Evolutionary conservation across 257 asterid species (phyloP), one percentile per base, ranked within the genome.

Genomic region (Phtheirospermum japonicum): DNA sequence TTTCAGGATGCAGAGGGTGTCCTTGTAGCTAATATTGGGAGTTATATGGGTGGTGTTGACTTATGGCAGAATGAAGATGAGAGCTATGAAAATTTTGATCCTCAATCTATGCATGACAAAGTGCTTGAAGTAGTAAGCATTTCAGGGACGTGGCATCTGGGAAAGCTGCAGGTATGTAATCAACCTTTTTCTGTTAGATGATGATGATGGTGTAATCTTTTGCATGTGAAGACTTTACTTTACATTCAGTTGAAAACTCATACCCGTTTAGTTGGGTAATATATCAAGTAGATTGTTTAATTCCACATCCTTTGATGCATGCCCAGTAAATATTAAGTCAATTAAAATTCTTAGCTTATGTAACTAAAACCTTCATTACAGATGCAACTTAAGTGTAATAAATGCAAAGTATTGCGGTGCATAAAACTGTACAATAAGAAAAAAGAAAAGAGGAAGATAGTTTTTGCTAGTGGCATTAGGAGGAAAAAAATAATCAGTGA

Each of bases 21-120:
- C 69, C 94, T 91, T 40, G 87, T 91, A 50, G 94, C 94, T 63
- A 91, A 91, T 76, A 91, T 91, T 63, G 96, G 98, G 45, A 91
- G 98, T 75, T 91, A 91, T 68, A 91, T 91, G 98, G 98, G 98
- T 52, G 98, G 98, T 71, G 98, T 91, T 57, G 98, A 89, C 77
- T 79, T 92, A 75, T 92, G 99, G 99, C 97, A 89, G 75, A 92
- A 92, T 71, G 99, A 92, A 66, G 99, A 89, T 69, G 97, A 92
- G 75, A 82, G 68, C 58, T 77, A 77, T 60, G 99, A 93, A 54
- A 87, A 85, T 79, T 89, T 87, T 74, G 94, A 89, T 75, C 99
- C 97, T 70, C 99, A 93, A 71, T 93, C 97, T 33, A 93, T 93
- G 97, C 97, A 93, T 67, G 99, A 93, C 75, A 93, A 79, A 80